A percentile compares a stretch with the other conserved stretches of the same genome.
Evolutionary conservation across 306 rosid genomes (phyloP).

Genomic region (Heteromeles arbutifolia): DNA sequence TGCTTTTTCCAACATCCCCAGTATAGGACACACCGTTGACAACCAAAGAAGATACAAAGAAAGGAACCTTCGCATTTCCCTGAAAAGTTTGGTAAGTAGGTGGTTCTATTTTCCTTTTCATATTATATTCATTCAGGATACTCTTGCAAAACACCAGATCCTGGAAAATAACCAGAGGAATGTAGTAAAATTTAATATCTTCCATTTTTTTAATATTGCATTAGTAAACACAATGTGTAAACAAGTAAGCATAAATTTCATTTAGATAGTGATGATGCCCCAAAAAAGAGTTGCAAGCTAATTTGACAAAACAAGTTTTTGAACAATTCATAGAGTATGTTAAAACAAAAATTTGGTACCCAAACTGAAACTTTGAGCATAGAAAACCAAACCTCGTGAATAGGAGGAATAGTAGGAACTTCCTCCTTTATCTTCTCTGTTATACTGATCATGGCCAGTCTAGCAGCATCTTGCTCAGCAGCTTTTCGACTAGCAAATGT

Average conservation of each 20-base stretch:
- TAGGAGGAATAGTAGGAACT: background rate
- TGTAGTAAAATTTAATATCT: background rate
- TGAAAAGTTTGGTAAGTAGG: constrained; percentile 34
- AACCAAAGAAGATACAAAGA: constrained; percentile 36
- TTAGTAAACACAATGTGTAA: background rate
- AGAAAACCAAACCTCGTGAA: constrained; percentile 32
- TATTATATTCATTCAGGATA: constrained; percentile 45
- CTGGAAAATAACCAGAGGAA: constrained; percentile 10
- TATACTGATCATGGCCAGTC: constrained; percentile 27
- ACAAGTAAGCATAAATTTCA: background rate
- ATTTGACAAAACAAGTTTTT: background rate
- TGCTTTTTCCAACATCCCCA: constrained; percentile 30
- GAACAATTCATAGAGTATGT: background rate
- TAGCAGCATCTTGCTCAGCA: constrained; percentile 54
- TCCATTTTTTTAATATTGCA: background rate
- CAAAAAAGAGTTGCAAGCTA: background rate
- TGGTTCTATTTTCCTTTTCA: constrained; percentile 29
- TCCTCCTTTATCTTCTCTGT: constrained; percentile 19
- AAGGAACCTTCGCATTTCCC: constrained; percentile 16
- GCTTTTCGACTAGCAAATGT: constrained; percentile 25
- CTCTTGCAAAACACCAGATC: constrained; percentile 36
- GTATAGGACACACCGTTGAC: constrained; percentile 36
- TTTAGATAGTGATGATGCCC: background rate
- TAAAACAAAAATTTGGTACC: background rate
- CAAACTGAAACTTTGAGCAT: background rate